Evolutionary conservation across 1,284 basidiomycete species (phyloP), one percentile per base, ranked within the genome.

Genomic region (Meira miltonrushii): DNA sequence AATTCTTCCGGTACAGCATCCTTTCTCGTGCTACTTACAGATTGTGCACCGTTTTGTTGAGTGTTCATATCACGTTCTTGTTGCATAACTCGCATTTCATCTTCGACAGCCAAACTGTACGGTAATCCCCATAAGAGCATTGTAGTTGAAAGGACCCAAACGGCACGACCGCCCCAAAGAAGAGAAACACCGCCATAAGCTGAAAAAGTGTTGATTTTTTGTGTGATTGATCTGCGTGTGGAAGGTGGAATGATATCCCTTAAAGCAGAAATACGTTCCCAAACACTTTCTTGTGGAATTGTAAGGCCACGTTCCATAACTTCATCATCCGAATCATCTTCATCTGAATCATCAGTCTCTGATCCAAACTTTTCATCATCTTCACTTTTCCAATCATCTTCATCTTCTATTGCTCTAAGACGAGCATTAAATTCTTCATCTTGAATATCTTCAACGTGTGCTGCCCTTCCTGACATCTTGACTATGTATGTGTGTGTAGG

Each of bases 1-100:
- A 56, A 11, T 28, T 4, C 17, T 33, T 6, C 19, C 19, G 19
- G 11, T 25, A 28, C 23, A 43, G 13, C 43, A 54, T 17, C 17
- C 43, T 4, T 25, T 17, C 9, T 44, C 4, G 39, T 13, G 21
- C 44, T 44, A 83, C 84, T 64, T 62, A 90, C 90, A 84, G 89
- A 88, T 80, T 93, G 90, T 17, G 87, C 87, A 41, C 92, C 92
- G 75, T 90, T 87, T 79, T 92, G 91, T 79, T 95, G 92, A 55
- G 90, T 89, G 68, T 90, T 82, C 84, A 92, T 87, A 80, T 97
- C 92, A 81, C 90, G 88, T 81, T 98, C 94, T 81, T 97, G 93
- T 59, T 88, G 87, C 5, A 92, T 88, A 61, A 95, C 85, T 81
- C 92, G 91, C 54, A 89, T 88, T 82, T 98, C 94, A 80, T 95